These are phyloP conservation scores for Royoungia palumana DNA, from an alignment of 768 basidiomycete genomes.

Conservation along the genomic window DNA sequence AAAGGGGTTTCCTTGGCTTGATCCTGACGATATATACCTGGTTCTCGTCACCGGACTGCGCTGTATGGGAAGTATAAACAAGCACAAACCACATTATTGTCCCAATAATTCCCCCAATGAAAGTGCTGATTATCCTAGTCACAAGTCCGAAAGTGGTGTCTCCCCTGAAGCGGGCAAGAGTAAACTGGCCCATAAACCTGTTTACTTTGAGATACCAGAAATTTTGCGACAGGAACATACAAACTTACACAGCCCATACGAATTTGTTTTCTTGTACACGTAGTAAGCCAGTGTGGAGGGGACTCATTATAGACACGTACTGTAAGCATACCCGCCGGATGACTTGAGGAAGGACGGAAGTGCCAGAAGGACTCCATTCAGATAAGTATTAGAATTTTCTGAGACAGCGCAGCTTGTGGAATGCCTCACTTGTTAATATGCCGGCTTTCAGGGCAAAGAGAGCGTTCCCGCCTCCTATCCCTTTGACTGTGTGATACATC, in stretches of 20 bases:
- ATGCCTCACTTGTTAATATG: constrained; percentile 49
- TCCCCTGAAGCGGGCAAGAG: constrained; percentile 66
- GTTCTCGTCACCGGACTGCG: neutral
- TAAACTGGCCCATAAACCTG: constrained; percentile 75
- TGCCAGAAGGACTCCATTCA: constrained; percentile 47
- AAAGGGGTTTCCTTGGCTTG: constrained; percentile 57
- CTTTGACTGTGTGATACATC: constrained; percentile 39
- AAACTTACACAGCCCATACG: constrained; percentile 65
- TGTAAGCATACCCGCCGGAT: constrained; percentile 55
- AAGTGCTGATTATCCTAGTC: constrained; percentile 60
- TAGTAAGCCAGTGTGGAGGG: constrained; percentile 4
- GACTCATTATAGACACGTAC: constrained; percentile 34
- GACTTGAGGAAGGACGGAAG: constrained; percentile 56
- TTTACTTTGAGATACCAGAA: neutral
- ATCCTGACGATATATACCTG: constrained; percentile 71
- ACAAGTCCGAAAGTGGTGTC: constrained; percentile 69
- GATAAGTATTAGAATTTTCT: neutral
- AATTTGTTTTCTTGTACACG: constrained; percentile 51
- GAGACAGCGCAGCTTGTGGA: neutral
- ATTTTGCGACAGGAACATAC: neutral
- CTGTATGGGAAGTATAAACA: neutral
- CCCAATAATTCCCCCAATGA: constrained; percentile 61
- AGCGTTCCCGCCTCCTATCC: constrained; percentile 54
- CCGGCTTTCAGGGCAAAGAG: constrained; percentile 73
- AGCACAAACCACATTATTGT: constrained; percentile 59